phyloP scores from a whole-genome alignment of 768 basidiomycete species.

The Tricholoma saponaceum region DNA sequence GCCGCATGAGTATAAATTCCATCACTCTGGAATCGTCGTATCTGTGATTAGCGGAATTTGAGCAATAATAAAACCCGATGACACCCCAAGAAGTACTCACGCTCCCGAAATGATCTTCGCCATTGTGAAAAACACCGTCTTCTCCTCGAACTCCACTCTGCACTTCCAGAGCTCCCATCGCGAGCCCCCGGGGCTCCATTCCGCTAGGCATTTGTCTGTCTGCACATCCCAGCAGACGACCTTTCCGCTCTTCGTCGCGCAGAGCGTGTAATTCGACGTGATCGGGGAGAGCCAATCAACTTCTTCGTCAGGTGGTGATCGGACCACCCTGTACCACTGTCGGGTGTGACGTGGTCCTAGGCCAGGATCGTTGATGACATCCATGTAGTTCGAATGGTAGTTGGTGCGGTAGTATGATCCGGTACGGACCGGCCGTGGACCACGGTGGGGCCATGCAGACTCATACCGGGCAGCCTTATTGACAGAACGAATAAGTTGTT shows the following conservation, averaged over 20 bases:
- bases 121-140: constrained; percentile 74
- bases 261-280: constrained; percentile 72
- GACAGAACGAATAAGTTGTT: constrained; percentile 57
- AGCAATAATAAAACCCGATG: neutral
- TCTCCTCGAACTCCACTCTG: constrained; percentile 68
- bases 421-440: constrained; percentile 46
- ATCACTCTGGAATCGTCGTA: constrained; percentile 61
- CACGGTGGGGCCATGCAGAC: constrained; percentile 54
- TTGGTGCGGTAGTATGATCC: constrained; percentile 27
- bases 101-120: constrained; percentile 53
- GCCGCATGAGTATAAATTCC: constrained; percentile 69
- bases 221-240: constrained; percentile 77
- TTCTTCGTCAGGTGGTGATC: constrained; percentile 61
- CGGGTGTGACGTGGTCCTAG: constrained; percentile 13
- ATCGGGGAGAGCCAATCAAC: constrained; percentile 78
- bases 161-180: constrained; percentile 78
- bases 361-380: constrained; percentile 16
- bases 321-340: constrained; percentile 67
- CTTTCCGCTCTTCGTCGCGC: constrained; percentile 71
- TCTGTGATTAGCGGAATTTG: constrained; percentile 20
- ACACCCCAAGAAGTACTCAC: constrained; percentile 29
- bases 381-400: constrained; percentile 36
- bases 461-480: constrained; percentile 62
- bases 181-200: constrained; percentile 57
- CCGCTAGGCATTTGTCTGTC: constrained; percentile 54